phyloP scores from a whole-genome alignment of 2,329 filamentous ascomycete species.

The Monosporascus sp. region DNA sequence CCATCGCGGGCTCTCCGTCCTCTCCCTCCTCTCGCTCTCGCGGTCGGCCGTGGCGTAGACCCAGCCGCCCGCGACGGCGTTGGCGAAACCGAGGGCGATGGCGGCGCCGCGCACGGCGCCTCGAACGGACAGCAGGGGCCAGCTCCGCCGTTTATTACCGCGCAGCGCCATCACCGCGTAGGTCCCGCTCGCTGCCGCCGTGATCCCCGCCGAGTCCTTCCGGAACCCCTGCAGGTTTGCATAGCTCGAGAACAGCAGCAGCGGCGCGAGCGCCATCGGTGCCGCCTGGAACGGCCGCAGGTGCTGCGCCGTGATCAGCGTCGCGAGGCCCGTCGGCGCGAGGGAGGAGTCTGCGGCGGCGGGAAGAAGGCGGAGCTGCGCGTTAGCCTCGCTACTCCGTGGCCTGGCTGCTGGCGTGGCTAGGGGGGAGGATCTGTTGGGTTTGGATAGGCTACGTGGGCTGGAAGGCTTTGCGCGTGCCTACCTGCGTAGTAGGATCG shows the following conservation, averaged over 20 bases:
- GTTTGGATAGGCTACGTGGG: too few relatives aligned
- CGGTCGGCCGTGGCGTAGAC: conserved; percentile 49
- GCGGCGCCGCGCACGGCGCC: conserved; percentile 47
- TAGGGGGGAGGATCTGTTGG: too few relatives aligned
- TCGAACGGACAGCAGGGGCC: conserved; percentile 32
- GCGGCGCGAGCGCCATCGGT: conserved; percentile 45
- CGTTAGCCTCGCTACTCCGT: too few relatives aligned
- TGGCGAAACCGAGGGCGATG: conserved; percentile 43
- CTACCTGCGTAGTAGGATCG: too few relatives aligned
- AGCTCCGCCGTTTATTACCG: conserved; percentile 13
- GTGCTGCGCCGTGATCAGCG: conserved; percentile 52
- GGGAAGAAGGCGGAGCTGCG: background rate
- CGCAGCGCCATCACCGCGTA: conserved; percentile 53
- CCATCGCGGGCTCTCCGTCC: conserved; percentile 48
- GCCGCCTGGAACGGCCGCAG: conserved; percentile 46
- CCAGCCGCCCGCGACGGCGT: conserved; percentile 45
- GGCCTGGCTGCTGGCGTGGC: too few relatives aligned
- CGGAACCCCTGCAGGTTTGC: conserved; percentile 55
- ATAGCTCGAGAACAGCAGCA: conserved; percentile 53
- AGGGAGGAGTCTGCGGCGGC: conserved; percentile 44
- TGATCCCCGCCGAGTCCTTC: conserved; percentile 51
- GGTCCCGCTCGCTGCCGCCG: conserved; percentile 51
- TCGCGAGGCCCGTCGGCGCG: conserved; percentile 50
- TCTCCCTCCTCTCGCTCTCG: conserved; percentile 42
- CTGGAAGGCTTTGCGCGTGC: too few relatives aligned